These are phyloP conservation scores for Phytophthora tubulina DNA, from an alignment of 352 stramenopile species.

Conservation along the genomic window DNA sequence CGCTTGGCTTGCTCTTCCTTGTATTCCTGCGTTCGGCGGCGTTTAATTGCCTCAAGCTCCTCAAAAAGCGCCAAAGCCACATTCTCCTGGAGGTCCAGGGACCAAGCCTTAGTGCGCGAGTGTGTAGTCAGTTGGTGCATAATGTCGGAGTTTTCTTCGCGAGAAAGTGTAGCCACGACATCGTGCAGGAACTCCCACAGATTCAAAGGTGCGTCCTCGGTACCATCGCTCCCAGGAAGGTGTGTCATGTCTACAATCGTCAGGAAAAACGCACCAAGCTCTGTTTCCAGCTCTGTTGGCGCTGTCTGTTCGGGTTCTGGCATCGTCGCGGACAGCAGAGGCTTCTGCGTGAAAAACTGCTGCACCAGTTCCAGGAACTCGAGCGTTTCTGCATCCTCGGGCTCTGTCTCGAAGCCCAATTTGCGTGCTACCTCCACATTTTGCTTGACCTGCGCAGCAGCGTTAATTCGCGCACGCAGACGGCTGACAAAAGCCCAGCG, in stretches of 20 bases:
- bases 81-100: constrained; percentile 59
- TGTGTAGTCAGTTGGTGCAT: constrained; percentile 63
- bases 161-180: constrained; percentile 41
- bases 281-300: constrained; percentile 47
- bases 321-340: constrained; percentile 22
- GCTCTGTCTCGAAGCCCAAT: constrained; percentile 82
- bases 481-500: constrained; percentile 74
- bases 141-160: constrained; percentile 57
- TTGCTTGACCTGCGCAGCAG: constrained; percentile 60
- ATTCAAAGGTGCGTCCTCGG: constrained; percentile 40
- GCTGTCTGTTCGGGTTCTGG: constrained; percentile 27
- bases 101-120: constrained; percentile 60
- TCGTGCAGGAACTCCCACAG: constrained; percentile 63
- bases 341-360: constrained; percentile 77
- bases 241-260: constrained; percentile 53
- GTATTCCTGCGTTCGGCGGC: constrained; percentile 40
- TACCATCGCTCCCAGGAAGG: constrained; percentile 41
- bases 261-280: constrained; percentile 72
- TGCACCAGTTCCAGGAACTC: constrained; percentile 77
- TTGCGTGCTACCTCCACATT: constrained; percentile 67
- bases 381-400: constrained; percentile 72
- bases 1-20: constrained; percentile 43
- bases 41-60: constrained; percentile 43
- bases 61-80: constrained; percentile 47
- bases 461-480: constrained; percentile 73